These are phyloP conservation scores for Astrephomene gubernaculifera DNA, from an alignment of 139 green algal species.

Conservation along the genomic window DNA sequence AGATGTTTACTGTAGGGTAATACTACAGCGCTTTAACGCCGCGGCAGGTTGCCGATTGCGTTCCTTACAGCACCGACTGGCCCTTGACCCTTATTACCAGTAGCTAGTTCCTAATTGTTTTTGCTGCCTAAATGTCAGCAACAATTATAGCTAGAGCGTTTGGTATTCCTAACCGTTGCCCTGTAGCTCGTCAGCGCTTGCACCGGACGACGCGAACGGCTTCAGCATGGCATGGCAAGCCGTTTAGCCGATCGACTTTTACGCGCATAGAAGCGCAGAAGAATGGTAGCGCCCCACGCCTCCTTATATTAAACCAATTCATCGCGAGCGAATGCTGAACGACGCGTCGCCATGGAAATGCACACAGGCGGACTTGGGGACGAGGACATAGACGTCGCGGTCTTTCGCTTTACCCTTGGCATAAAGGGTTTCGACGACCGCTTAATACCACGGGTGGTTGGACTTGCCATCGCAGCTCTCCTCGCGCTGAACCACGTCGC, in stretches of 20 bases:
- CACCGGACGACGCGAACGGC: not conserved
- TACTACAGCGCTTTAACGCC: too few species aligned
- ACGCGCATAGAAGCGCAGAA: not conserved
- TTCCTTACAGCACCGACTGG: too few species aligned
- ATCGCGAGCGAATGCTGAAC: not conserved
- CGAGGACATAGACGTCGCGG: slow-evolving; percentile 82
- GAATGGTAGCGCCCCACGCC: too few species aligned
- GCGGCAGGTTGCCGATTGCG: too few species aligned
- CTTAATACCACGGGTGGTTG: slow-evolving; percentile 82
- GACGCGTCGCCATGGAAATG: not conserved
- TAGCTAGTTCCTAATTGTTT: too few species aligned
- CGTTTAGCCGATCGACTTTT: not conserved
- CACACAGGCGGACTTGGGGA: slow-evolving; percentile 43
- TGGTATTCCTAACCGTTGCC: too few species aligned
- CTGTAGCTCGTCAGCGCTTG: not conserved
- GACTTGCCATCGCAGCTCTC: slow-evolving; percentile 61
- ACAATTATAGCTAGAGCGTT: too few species aligned
- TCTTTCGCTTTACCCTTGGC: slow-evolving; percentile 93
- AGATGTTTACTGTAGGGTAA: too few species aligned
- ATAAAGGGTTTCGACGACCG: slow-evolving; percentile 92
- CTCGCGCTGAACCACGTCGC: slow-evolving; percentile 81
- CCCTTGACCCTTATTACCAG: too few species aligned
- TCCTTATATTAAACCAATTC: too few species aligned
- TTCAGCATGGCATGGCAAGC: not conserved
- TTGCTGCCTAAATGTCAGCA: too few species aligned